Percentiles rank a stretch among this genome's conserved stretches.
phyloP scores from a whole-genome alignment of 192 early-diverging fungal species.

The Entophlyctis luteolus region DNA sequence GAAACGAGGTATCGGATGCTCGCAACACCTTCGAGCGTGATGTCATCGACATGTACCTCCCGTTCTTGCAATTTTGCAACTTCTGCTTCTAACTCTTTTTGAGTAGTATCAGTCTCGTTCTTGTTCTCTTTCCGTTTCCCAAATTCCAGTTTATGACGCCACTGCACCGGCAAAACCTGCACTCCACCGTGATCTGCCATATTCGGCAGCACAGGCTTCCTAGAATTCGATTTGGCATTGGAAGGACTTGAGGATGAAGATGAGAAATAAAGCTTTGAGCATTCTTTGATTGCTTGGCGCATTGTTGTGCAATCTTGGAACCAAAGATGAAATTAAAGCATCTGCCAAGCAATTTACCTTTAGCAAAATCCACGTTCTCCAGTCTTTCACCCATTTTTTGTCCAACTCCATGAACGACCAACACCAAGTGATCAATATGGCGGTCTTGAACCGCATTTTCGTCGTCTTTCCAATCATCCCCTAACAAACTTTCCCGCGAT shows the following conservation, averaged over 20 bases:
- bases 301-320: conserved; percentile 64
- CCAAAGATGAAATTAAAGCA: background rate
- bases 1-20: conserved; percentile 75
- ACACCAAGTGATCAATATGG: conserved; percentile 70
- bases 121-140: conserved; percentile 48
- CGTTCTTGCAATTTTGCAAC: conserved; percentile 54
- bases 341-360: conserved; percentile 27
- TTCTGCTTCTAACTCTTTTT: conserved; percentile 43
- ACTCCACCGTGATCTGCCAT: conserved; percentile 51
- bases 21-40: conserved; percentile 77
- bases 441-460: conserved; percentile 50
- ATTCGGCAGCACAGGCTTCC: conserved; percentile 23
- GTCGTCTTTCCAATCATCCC: conserved; percentile 49
- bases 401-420: conserved; percentile 84
- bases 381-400: conserved; percentile 76
- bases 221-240: conserved; percentile 1
- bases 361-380: conserved; percentile 61
- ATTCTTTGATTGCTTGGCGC: conserved; percentile 61
- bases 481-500: conserved; percentile 43
- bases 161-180: conserved; percentile 78
- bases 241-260: background rate
- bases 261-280: conserved; percentile 40
- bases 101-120: background rate
- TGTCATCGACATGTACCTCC: conserved; percentile 66
- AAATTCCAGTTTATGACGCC: conserved; percentile 76